Percentiles rank a stretch among this genome's conserved stretches.
Evolutionary conservation across 768 basidiomycete species (phyloP).

Genomic region (Cubamyces lactineus): DNA sequence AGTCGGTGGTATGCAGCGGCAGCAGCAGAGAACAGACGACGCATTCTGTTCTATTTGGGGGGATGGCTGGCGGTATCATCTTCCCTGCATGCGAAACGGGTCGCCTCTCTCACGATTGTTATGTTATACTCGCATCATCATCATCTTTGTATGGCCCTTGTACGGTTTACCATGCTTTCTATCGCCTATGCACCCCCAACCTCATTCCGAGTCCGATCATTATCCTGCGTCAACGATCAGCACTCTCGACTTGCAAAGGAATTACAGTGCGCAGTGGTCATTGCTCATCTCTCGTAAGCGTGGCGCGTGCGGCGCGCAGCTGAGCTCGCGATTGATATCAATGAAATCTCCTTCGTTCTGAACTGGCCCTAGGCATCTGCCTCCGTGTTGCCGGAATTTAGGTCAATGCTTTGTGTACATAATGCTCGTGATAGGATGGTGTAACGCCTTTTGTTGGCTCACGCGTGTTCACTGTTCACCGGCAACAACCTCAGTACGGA

Average conservation of each 20-base stretch:
- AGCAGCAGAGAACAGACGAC: slow-evolving; percentile 10
- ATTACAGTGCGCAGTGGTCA: not conserved
- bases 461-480: too few relatives aligned
- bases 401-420: too few relatives aligned
- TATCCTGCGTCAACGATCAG: too few relatives aligned
- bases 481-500: too few relatives aligned
- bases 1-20: slow-evolving; percentile 30
- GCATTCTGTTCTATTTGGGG: slow-evolving; percentile 16
- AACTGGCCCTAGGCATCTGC: too few relatives aligned
- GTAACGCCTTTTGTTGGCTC: too few relatives aligned
- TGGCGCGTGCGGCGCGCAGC: too few relatives aligned
- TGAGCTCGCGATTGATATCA: too few relatives aligned
- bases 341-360: too few relatives aligned
- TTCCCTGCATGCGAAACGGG: slow-evolving; percentile 20
- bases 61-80: slow-evolving; percentile 22
- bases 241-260: too few relatives aligned
- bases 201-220: not conserved
- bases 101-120: slow-evolving; percentile 20
- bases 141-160: slow-evolving; percentile 22
- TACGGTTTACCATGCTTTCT: slow-evolving; percentile 27
- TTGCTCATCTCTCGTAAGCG: not conserved
- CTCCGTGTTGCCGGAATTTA: too few relatives aligned
- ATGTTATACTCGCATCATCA: slow-evolving; percentile 22
- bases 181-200: slow-evolving; percentile 23
- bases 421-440: too few relatives aligned